Conservation (phyloP, 257 asterid genomes). For the Solanum chaucha region DNA sequence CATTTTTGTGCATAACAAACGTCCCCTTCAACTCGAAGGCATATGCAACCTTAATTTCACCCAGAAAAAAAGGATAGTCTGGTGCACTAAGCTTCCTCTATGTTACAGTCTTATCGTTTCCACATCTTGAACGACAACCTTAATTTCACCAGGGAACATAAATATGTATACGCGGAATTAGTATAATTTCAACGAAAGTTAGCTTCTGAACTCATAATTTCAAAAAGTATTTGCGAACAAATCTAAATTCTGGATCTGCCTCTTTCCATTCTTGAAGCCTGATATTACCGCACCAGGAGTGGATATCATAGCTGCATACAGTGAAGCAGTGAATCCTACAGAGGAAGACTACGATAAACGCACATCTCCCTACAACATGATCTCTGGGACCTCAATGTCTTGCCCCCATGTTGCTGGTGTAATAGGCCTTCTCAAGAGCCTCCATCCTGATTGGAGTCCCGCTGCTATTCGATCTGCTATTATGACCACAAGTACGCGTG, state of each 20-base stretch:
- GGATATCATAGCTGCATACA: slow-evolving; percentile 39
- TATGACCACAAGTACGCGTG: slow-evolving; percentile 33
- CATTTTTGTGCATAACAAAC: neutral
- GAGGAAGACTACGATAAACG: slow-evolving; percentile 10
- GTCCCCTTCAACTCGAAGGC: neutral
- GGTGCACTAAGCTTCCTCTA: neutral
- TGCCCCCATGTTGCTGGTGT: slow-evolving; percentile 68
- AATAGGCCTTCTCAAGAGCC: slow-evolving; percentile 37
- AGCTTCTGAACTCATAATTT: neutral
- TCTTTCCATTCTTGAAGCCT: slow-evolving; percentile 25
- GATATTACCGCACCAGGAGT: slow-evolving; percentile 74
- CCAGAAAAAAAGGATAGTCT: neutral
- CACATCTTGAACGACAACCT: neutral
- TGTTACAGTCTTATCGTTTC: neutral
- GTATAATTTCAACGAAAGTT: neutral
- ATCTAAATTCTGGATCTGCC: neutral
- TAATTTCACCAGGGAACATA: neutral
- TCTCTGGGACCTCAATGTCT: slow-evolving; percentile 56
- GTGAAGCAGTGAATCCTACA: slow-evolving; percentile 18
- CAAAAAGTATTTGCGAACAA: neutral
- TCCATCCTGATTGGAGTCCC: slow-evolving; percentile 57
- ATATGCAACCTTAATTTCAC: neutral
- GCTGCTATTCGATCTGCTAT: slow-evolving; percentile 61
- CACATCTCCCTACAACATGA: slow-evolving; percentile 9
- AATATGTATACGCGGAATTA: neutral